phyloP scores from a whole-genome alignment of 495 filamentous ascomycete genomes.

The Neurospora sp. region DNA sequence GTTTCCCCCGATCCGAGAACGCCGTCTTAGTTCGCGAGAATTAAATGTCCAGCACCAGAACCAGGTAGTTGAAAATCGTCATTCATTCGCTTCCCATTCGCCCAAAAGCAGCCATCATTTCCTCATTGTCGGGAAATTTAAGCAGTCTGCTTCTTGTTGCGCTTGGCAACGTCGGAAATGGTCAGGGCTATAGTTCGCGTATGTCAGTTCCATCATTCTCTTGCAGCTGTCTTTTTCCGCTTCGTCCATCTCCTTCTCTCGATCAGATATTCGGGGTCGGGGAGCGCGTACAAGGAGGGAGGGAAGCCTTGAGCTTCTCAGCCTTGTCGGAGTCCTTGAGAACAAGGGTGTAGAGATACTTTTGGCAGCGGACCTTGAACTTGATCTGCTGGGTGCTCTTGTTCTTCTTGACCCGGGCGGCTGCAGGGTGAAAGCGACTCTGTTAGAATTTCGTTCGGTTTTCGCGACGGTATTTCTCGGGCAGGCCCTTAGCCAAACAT shows the following conservation, averaged over 20 bases:
- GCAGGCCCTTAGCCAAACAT: conserved; percentile 30
- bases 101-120: background rate
- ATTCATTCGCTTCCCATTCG: background rate
- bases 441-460: conserved; percentile 26
- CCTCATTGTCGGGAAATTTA: background rate
- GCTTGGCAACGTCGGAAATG: conserved; percentile 41
- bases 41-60: background rate
- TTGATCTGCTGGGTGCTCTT: conserved; percentile 81
- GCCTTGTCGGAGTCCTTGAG: conserved; percentile 98
- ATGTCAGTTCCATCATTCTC: background rate
- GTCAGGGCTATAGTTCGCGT: conserved; percentile 26
- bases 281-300: conserved; percentile 73
- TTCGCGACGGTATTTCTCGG: background rate
- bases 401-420: conserved; percentile 96
- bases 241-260: background rate
- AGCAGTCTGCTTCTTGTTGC: conserved; percentile 20
- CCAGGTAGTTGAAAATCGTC: background rate
- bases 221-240: background rate
- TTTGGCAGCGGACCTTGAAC: conserved; percentile 99
- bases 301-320: conserved; percentile 98
- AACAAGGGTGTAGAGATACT: conserved; percentile 91
- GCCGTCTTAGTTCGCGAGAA: background rate
- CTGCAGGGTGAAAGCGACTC: conserved; percentile 35
- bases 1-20: background rate
- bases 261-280: background rate